Percentiles rank a stretch among this genome's conserved stretches.
Conservation (phyloP, 371 early-diverging fungal species). For the Rhizopus delemar region DNA sequence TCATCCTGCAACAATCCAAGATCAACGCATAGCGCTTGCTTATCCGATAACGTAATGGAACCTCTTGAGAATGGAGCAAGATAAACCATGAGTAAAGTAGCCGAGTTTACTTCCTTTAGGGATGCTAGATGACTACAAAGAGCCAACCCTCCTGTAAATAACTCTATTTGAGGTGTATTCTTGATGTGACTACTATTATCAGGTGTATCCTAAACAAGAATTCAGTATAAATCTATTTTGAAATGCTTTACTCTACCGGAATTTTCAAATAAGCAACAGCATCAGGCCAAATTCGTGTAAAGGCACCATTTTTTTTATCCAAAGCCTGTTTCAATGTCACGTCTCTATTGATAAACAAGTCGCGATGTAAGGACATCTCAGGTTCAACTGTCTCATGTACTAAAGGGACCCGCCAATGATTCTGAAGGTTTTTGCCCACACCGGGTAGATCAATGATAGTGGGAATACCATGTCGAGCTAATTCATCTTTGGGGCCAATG, state of each 20-base stretch:
- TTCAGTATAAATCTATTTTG: neutral
- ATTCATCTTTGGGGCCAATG: constrained; percentile 28
- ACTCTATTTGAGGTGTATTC: constrained; percentile 29
- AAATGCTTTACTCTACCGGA: constrained; percentile 9
- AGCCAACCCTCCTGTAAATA: constrained; percentile 29
- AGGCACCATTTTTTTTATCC: constrained; percentile 19
- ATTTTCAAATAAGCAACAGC: constrained; percentile 36
- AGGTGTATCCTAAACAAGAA: constrained; percentile 19
- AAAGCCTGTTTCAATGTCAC: constrained; percentile 12
- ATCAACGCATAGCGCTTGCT: constrained; percentile 9
- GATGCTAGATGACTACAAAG: constrained; percentile 22
- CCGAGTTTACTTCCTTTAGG: constrained; percentile 18
- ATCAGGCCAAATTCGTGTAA: constrained; percentile 31
- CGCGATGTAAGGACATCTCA: constrained; percentile 19
- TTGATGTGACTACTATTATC: constrained; percentile 20
- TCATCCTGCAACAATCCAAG: constrained; percentile 19
- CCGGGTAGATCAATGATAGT: constrained; percentile 29
- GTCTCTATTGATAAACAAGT: constrained; percentile 7
- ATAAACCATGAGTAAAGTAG: constrained; percentile 22
- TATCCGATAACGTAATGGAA: constrained; percentile 10
- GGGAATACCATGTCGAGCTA: constrained; percentile 22
- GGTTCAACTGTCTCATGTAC: constrained; percentile 23
- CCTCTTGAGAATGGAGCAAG: constrained; percentile 28
- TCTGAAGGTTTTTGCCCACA: constrained; percentile 45
- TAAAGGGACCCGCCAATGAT: constrained; percentile 34